Conservation (phyloP, 2,329 filamentous ascomycete genomes). For the Fusarium illudens region DNA sequence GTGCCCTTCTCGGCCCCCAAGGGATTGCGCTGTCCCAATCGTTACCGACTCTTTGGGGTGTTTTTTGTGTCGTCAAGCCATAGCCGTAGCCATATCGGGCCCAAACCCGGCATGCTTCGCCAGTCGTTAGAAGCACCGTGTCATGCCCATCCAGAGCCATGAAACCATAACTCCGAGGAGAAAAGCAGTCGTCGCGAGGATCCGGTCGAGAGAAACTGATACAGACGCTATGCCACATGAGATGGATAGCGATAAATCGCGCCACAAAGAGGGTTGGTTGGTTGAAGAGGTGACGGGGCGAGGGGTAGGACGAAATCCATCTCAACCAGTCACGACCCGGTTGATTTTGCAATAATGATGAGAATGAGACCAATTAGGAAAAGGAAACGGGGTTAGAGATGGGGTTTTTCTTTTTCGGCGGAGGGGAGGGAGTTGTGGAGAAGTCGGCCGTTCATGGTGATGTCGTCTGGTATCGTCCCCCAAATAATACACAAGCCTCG, state of each 20-base stretch:
- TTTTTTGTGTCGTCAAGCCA: constrained; percentile 40
- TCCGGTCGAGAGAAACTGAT: constrained; percentile 27
- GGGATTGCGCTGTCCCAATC: constrained; percentile 31
- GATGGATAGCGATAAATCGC: constrained; percentile 28
- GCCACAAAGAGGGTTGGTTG: constrained; percentile 35
- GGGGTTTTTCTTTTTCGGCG: constrained; percentile 35
- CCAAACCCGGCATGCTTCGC: constrained; percentile 29
- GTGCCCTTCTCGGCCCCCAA: constrained; percentile 41
- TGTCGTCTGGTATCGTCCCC: constrained; percentile 55
- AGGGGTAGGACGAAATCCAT: constrained; percentile 14
- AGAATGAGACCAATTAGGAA: constrained; percentile 40
- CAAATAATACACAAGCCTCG: constrained; percentile 65
- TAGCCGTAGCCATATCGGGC: constrained; percentile 27
- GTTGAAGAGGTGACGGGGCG: constrained; percentile 24
- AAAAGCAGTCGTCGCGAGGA: constrained; percentile 28
- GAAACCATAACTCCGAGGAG: constrained; percentile 27
- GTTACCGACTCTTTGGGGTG: constrained; percentile 32
- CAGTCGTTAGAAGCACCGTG: constrained; percentile 36
- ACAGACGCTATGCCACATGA: constrained; percentile 33
- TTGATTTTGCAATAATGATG: constrained; percentile 32
- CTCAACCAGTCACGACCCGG: constrained; percentile 15
- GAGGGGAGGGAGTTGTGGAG: constrained; percentile 12
- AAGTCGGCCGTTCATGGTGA: constrained; percentile 50
- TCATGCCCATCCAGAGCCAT: constrained; percentile 30
- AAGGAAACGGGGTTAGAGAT: constrained; percentile 36